Evolutionary conservation across 2,329 filamentous ascomycete genomes (phyloP).

Genomic region (Trichoderma sp.): DNA sequence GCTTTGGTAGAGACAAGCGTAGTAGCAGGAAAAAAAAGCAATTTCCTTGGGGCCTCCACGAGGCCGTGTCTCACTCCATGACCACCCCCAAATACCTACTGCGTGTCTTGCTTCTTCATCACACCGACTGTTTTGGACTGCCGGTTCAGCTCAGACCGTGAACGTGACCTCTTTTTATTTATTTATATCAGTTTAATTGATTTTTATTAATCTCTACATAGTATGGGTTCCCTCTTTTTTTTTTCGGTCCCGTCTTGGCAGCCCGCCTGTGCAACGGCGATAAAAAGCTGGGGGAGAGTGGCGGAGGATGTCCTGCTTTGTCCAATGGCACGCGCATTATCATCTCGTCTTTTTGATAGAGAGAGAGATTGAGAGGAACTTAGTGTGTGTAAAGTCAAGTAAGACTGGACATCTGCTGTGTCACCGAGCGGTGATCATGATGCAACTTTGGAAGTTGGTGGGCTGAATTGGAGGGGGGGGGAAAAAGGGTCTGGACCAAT

Average conservation of each 20-base stretch:
- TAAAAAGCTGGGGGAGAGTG: constrained; percentile 10
- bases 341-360: not conserved
- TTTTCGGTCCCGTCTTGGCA: constrained; percentile 16
- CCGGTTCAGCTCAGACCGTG: constrained; percentile 14
- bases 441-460: not conserved
- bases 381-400: not conserved
- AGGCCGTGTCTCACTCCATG: constrained; percentile 17
- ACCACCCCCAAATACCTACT: not conserved
- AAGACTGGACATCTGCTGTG: constrained; percentile 16
- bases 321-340: not conserved
- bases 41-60: constrained; percentile 20
- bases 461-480: not conserved
- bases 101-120: not conserved
- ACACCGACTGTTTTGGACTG: constrained; percentile 25
- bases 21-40: not conserved
- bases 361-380: not conserved
- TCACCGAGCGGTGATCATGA: constrained; percentile 13
- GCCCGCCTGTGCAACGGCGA: not conserved
- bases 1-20: not conserved
- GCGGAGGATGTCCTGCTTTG: not conserved
- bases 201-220: not conserved
- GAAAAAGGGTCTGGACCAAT: not conserved
- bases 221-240: not conserved
- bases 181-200: not conserved
- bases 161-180: constrained; percentile 17